Percentiles rank a stretch among this genome's conserved stretches.
phyloP scores from a whole-genome alignment of 2,329 filamentous ascomycete genomes.

The Fusarium pininemorale region DNA sequence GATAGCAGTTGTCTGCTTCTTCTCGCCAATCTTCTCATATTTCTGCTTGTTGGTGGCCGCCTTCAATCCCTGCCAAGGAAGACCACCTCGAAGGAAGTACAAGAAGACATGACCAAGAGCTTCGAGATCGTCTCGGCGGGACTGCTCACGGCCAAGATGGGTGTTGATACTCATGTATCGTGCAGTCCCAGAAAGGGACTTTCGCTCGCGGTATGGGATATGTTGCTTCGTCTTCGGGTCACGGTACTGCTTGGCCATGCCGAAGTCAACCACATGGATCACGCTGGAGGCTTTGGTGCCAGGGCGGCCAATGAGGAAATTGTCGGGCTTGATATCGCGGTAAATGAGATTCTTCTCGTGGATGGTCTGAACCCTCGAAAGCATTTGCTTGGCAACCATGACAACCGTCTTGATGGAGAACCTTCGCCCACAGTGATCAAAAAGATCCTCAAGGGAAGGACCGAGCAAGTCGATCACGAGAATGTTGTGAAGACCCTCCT shows the following conservation, averaged over 20 bases:
- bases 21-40: conserved; percentile 99
- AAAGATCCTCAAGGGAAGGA: conserved; percentile 93
- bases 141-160: conserved; percentile 95
- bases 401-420: conserved; percentile 98
- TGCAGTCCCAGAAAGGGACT: conserved; percentile 94
- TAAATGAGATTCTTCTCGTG: conserved; percentile 99
- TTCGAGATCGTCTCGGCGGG: conserved; percentile 93
- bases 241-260: conserved; percentile 99
- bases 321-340: conserved; percentile 98
- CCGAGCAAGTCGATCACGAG: conserved; percentile 97
- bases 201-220: conserved; percentile 96
- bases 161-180: conserved; percentile 99
- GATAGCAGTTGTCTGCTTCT: conserved; percentile 98
- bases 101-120: conserved; percentile 81
- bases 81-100: conserved; percentile 76
- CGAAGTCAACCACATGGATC: conserved; percentile 98
- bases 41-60: conserved; percentile 90
- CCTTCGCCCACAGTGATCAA: conserved; percentile 94
- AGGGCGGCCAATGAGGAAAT: conserved; percentile 95
- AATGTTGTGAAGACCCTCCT: conserved; percentile 98
- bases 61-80: conserved; percentile 78
- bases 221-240: conserved; percentile 99
- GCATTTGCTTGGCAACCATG: conserved; percentile 99
- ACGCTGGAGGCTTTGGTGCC: conserved; percentile 95
- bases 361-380: conserved; percentile 90